Evolutionary conservation across 495 filamentous ascomycete genomes (phyloP).

Genomic region (Aspergillus conjunctus): DNA sequence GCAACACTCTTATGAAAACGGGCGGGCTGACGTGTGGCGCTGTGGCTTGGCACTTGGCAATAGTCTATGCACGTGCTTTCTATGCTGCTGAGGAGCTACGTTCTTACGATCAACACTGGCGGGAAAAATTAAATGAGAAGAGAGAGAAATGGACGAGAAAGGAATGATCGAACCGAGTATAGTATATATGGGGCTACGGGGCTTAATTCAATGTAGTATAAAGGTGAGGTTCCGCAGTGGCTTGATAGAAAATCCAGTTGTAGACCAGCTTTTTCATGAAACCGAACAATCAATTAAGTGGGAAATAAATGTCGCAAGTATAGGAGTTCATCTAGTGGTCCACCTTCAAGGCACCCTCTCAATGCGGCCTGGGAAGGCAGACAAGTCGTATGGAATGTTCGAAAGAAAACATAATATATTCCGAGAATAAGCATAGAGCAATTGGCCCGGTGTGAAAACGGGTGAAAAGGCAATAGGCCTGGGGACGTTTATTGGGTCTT

Average conservation of each 20-base stretch:
- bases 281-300: conserved; percentile 15
- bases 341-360: conserved; percentile 8
- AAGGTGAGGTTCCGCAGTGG: background rate
- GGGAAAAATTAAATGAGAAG: background rate
- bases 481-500: conserved; percentile 79
- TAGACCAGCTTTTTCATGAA: conserved; percentile 12
- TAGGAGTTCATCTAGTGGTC: background rate
- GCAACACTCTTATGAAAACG: conserved; percentile 23
- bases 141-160: too few species aligned
- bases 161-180: too few species aligned
- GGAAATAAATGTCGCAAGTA: conserved; percentile 5
- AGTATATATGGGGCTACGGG: too few species aligned
- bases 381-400: conserved; percentile 3
- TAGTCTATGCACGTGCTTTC: conserved; percentile 11
- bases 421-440: conserved; percentile 14
- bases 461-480: background rate
- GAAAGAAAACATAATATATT: conserved; percentile 7
- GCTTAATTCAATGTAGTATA: background rate
- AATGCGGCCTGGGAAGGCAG: conserved; percentile 13
- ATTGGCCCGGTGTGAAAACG: background rate
- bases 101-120: background rate
- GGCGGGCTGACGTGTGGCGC: conserved; percentile 29
- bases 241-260: background rate
- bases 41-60: conserved; percentile 32
- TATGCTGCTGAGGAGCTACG: background rate